Evolutionary conservation across 177 flowering plant genomes (phyloP), one percentile per base, ranked within the genome.

Genomic region (Vitis hybrid): DNA sequence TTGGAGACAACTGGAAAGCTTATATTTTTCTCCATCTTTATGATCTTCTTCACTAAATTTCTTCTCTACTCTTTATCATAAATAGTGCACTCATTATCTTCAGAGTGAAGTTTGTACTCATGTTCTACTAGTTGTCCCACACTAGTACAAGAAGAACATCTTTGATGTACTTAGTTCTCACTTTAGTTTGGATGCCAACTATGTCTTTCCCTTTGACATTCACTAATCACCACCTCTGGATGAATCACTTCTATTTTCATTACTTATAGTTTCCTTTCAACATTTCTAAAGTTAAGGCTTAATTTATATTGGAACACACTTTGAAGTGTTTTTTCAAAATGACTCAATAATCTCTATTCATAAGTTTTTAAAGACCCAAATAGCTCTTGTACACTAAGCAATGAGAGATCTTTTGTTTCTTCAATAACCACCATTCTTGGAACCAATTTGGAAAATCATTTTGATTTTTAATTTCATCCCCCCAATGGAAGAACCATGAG

Each of bases 91-190:
- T 59, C 14, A 32, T 21, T 8, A 2, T 56, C 15, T 6, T 19
- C 57, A 64, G 56, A 69, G 6, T 64, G 11, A 10, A 57, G 30
- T 4, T 2, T 5, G 39, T 63, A 64, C 1, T 60, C 65, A 32
- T 68, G 18, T 26, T 73, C 32, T 1, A 68, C 6, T n/a, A 62
- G 11, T 19, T 68, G 50, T 1, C 68, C 57, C n/a, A 73, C 23
- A 62, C 72, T 4, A 65, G 72, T 18, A 74, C 69, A 6, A 30
- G 48, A 2, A 67, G 18, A 15, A 73, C 68, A 62, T 73, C 61
- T 2, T 49, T 23, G 11, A 65, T 65, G 32, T 15, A 58, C 11
- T 50, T 72, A 0, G 65, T 57, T 10, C 64, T 56, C 15, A 17
- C 5, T n/a, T 69, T 60, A 2, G 57, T 51, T 21, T 69, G 18